phyloP scores from a whole-genome alignment of 768 basidiomycete genomes.

The Xerocomellus dryophilus region DNA sequence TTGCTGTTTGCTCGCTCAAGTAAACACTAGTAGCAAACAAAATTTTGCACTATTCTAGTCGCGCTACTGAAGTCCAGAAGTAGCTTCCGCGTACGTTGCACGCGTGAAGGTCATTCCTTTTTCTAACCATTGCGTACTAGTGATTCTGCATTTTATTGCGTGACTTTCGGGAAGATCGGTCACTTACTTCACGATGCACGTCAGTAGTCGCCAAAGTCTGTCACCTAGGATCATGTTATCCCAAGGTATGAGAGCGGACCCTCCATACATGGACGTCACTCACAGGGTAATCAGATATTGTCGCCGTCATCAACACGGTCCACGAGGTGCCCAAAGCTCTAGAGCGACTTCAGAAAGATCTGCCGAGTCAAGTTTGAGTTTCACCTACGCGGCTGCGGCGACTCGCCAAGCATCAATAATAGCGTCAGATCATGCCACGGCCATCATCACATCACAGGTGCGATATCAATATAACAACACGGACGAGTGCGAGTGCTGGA shows the following conservation, averaged over 20 bases:
- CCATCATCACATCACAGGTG: not conserved
- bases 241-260: not conserved
- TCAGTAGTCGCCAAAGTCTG: constrained; percentile 2
- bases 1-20: constrained; percentile 1
- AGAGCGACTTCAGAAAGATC: not conserved
- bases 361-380: not conserved
- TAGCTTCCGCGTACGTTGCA: not conserved
- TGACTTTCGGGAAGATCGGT: not conserved
- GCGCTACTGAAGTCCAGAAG: not conserved
- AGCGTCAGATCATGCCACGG: not conserved
- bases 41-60: not conserved
- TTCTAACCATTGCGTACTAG: constrained; percentile 2
- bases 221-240: not conserved
- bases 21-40: constrained; percentile 9
- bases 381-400: not conserved
- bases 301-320: not conserved
- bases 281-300: constrained; percentile 1
- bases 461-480: not conserved
- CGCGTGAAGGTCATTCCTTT: not conserved
- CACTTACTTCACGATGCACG: not conserved
- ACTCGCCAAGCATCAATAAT: constrained; percentile 1
- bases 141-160: not conserved
- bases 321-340: not conserved
- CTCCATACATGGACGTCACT: not conserved
- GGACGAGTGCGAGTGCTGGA: constrained; percentile 5